Conservation (phyloP, 768 basidiomycete species). For the Fomitopsis serialis region DNA sequence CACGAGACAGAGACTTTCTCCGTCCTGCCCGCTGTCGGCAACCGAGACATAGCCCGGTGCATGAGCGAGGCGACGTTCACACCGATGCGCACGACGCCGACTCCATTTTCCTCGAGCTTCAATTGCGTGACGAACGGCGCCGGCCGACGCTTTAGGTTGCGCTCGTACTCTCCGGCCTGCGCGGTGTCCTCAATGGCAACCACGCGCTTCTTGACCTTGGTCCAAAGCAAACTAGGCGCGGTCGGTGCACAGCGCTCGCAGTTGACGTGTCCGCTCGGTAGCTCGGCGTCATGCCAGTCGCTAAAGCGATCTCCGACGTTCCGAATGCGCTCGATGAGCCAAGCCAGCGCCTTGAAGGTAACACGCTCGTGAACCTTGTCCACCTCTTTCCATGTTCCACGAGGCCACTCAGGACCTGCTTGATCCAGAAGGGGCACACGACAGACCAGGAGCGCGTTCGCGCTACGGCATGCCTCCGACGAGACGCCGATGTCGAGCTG, state of each 20-base stretch:
- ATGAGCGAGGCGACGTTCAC: slow-evolving; percentile 83
- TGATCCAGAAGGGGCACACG: slow-evolving; percentile 64
- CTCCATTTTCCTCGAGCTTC: slow-evolving; percentile 52
- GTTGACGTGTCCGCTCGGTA: slow-evolving; percentile 36
- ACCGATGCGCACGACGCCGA: slow-evolving; percentile 76
- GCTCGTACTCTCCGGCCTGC: slow-evolving; percentile 87
- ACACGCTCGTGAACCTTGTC: slow-evolving; percentile 83
- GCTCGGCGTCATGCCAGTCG: slow-evolving; percentile 59
- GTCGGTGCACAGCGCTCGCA: slow-evolving; percentile 83
- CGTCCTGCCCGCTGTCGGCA: slow-evolving; percentile 49
- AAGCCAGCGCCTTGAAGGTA: slow-evolving; percentile 77
- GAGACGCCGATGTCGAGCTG: slow-evolving; percentile 46
- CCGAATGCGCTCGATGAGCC: slow-evolving; percentile 82
- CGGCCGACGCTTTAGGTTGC: slow-evolving; percentile 81
- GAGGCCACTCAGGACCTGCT: slow-evolving; percentile 77
- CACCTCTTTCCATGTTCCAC: slow-evolving; percentile 68
- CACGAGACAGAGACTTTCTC: slow-evolving; percentile 57
- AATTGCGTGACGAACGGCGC: slow-evolving; percentile 84
- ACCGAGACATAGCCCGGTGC: slow-evolving; percentile 78
- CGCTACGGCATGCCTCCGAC: slow-evolving; percentile 62
- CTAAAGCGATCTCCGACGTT: slow-evolving; percentile 61
- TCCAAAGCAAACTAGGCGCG: slow-evolving; percentile 75
- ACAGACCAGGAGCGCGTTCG: slow-evolving; percentile 76
- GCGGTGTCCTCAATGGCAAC: slow-evolving; percentile 76
- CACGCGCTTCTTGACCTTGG: slow-evolving; percentile 53